Evolutionary conservation across 352 stramenopile species (phyloP).

Genomic region (Globisporangium iwayamae): DNA sequence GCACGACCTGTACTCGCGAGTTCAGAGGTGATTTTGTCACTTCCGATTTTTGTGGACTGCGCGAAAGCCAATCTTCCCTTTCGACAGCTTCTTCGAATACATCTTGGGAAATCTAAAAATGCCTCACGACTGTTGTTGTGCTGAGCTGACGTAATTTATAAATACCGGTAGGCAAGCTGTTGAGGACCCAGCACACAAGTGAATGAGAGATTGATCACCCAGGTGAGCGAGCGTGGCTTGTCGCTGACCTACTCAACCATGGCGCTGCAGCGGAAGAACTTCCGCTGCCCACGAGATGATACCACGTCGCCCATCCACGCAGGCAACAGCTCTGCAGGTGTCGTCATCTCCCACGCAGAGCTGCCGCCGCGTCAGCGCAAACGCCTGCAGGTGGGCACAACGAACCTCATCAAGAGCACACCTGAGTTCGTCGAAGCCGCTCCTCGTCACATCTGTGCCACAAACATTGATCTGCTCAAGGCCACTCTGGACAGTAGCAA

Average conservation of each 20-base stretch:
- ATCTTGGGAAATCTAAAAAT: background rate
- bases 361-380: slow-evolving; percentile 55
- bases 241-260: slow-evolving; percentile 3
- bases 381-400: slow-evolving; percentile 70
- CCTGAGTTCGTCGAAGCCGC: slow-evolving; percentile 22
- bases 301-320: slow-evolving; percentile 16
- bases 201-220: background rate
- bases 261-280: slow-evolving; percentile 63
- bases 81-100: background rate
- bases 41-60: background rate
- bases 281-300: slow-evolving; percentile 38
- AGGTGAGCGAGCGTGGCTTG: background rate
- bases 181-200: background rate
- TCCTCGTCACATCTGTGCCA: slow-evolving; percentile 30
- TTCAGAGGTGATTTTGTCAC: background rate
- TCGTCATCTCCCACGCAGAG: slow-evolving; percentile 40
- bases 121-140: background rate
- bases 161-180: background rate
- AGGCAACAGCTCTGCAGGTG: slow-evolving; percentile 2
- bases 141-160: background rate
- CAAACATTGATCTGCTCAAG: slow-evolving; percentile 47
- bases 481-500: slow-evolving; percentile 22
- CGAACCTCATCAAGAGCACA: slow-evolving; percentile 46
- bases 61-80: background rate
- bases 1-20: too few species aligned